Conservation (phyloP, 495 filamentous ascomycete genomes). For the Tuber indicum region DNA sequence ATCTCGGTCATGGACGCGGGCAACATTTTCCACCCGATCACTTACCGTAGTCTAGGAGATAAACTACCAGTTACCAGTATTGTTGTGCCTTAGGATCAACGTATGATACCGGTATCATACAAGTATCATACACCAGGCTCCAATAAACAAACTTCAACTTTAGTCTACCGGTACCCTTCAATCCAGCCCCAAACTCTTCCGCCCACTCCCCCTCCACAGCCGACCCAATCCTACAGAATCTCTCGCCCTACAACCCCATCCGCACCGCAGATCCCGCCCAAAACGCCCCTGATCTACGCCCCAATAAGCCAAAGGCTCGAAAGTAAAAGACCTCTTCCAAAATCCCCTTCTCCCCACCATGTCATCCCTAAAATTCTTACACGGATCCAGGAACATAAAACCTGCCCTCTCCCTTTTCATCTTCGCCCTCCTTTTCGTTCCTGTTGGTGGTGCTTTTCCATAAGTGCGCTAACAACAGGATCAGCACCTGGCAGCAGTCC, state of each 20-base stretch:
- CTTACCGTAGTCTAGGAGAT: background rate
- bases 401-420: background rate
- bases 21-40: no score
- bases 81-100: background rate
- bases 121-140: background rate
- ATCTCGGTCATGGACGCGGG: no score
- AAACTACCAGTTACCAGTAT: no score
- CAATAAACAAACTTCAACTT: background rate
- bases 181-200: background rate
- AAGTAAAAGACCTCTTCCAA: background rate
- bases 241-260: background rate
- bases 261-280: background rate
- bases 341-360: background rate
- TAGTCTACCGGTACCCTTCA: background rate
- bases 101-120: background rate
- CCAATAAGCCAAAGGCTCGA: background rate
- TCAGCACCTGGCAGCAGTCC: background rate
- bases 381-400: background rate
- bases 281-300: background rate
- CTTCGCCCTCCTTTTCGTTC: background rate
- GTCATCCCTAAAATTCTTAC: conserved; percentile 2
- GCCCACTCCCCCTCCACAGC: background rate
- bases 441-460: no score
- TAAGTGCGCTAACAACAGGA: background rate
- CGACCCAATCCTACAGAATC: background rate